phyloP scores from a whole-genome alignment of 441 rosid species.

The Melastoma candidum region DNA sequence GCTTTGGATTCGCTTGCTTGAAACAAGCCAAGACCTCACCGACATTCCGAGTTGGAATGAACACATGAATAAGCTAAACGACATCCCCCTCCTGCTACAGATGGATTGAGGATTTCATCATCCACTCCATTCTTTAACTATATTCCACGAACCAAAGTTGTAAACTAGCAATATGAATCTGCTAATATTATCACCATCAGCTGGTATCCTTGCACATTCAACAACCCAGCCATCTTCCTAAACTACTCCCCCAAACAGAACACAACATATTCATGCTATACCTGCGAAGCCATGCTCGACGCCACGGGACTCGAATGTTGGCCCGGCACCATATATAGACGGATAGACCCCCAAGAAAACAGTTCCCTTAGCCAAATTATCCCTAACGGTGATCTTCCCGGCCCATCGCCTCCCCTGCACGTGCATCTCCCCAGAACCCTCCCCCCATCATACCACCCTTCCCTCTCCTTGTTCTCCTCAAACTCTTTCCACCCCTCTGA shows the following conservation, averaged over 20 bases:
- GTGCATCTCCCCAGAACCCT: conserved; percentile 64
- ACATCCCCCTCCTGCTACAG: no score
- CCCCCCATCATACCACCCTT: conserved; percentile 66
- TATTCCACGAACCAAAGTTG: no score
- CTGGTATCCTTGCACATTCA: no score
- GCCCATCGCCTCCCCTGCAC: conserved; percentile 74
- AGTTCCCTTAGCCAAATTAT: conserved; percentile 36
- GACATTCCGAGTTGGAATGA: conserved; percentile 16
- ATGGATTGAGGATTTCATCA: no score
- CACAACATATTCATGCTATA: conserved; percentile 8
- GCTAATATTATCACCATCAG: no score
- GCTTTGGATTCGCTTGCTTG: conserved; percentile 49
- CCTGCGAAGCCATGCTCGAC: conserved; percentile 77
- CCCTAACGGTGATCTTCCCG: conserved; percentile 34
- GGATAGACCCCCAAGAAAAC: conserved; percentile 28
- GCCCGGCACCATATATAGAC: conserved; percentile 63
- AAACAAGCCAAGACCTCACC: conserved; percentile 60
- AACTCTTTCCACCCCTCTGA: conserved; percentile 57
- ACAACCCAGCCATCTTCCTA: no score
- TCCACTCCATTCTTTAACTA: no score
- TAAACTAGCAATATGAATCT: no score
- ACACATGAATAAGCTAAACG: no score
- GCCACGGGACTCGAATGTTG: conserved; percentile 66
- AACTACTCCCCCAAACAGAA: neutral
- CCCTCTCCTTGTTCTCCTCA: conserved; percentile 42